Base-by-base conservation (phyloP, 2,329 filamentous ascomycete genomes). In the Ilyonectria destructans region DNA sequence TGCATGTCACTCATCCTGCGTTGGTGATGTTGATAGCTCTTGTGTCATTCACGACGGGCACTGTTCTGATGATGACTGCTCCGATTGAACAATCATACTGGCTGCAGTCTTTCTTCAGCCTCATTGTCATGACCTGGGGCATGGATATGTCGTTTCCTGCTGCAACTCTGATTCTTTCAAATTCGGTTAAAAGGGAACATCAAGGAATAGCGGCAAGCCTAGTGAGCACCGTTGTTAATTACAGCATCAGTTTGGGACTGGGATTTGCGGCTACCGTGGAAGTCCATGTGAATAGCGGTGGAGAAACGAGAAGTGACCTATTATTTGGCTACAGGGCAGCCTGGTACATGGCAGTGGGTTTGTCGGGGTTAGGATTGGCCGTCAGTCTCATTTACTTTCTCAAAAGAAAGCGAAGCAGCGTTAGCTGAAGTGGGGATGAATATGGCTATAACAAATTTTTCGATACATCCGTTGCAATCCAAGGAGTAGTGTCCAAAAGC, bases 211-310 rank as follows among this genome's bases (percentile, higher is more conserved):
- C 80, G 0, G 84, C 82, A 10, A 88, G 85, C 19, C 77, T 93
- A 6, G 88, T 92, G 35, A 89, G 86, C 65, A 92, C 90, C 0
- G 83, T 91, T 12, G 87, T 93, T 68, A 92, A 93, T 77, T 93
- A 93, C 75, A 87, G 86, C 65, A 92, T 93, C 37, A 89, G 88
- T 1, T 78, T 93, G 3, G 90, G 89, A 0, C 82, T 93, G 0
- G 91, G 91, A 0, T 86, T 93, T 52, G 90, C 90, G 0, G 90
- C 90, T 0, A 92, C 89, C 0, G 86, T 92, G 2, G 89, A 92
- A 74, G 79, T 80, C 0, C 79, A 82, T 6, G 75, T 83, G 0
- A 72, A 77, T 4, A 59, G 70, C 0, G 80, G 77, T 0, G 72
- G 72, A 1, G 21, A 66, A 19, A 70, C 73, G 0, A 19, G 13